A percentile compares a stretch with the other conserved stretches of the same genome.
These are phyloP conservation scores for Pseudozyma sp. DNA, from an alignment of 1,284 basidiomycete genomes.

Conservation along the genomic window DNA sequence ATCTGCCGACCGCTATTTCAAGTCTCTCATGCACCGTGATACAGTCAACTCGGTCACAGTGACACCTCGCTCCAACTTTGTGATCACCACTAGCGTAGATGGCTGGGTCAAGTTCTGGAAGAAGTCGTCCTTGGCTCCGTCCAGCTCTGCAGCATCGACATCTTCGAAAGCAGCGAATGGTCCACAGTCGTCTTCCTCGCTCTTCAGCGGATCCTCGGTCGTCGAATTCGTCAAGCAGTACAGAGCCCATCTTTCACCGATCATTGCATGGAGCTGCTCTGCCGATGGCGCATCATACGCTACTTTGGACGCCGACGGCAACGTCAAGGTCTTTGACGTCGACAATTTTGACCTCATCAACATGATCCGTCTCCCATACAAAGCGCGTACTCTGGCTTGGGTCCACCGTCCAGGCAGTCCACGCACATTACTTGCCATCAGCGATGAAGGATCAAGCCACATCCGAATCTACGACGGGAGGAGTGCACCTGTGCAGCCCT, in stretches of 20 bases:
- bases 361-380: constrained; percentile 81
- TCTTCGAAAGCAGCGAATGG: neutral
- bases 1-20: constrained; percentile 90
- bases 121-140: constrained; percentile 83
- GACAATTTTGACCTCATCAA: constrained; percentile 99
- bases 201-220: constrained; percentile 49
- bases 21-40: constrained; percentile 98
- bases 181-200: constrained; percentile 8
- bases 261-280: constrained; percentile 85
- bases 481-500: constrained; percentile 4
- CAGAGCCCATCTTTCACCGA: constrained; percentile 85
- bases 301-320: constrained; percentile 72
- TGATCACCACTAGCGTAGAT: constrained; percentile 93
- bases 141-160: constrained; percentile 90
- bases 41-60: constrained; percentile 83
- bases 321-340: constrained; percentile 94
- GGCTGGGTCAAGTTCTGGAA: constrained; percentile 99
- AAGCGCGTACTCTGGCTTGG: constrained; percentile 73
- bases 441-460: constrained; percentile 79
- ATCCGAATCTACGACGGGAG: constrained; percentile 94
- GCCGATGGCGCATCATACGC: constrained; percentile 93
- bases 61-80: constrained; percentile 74
- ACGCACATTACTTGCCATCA: constrained; percentile 86
- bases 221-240: constrained; percentile 70
- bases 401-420: constrained; percentile 89